Evolutionary conservation across 768 basidiomycete species (phyloP), one percentile per base, ranked within the genome.

Genomic region (Mycena filopes): DNA sequence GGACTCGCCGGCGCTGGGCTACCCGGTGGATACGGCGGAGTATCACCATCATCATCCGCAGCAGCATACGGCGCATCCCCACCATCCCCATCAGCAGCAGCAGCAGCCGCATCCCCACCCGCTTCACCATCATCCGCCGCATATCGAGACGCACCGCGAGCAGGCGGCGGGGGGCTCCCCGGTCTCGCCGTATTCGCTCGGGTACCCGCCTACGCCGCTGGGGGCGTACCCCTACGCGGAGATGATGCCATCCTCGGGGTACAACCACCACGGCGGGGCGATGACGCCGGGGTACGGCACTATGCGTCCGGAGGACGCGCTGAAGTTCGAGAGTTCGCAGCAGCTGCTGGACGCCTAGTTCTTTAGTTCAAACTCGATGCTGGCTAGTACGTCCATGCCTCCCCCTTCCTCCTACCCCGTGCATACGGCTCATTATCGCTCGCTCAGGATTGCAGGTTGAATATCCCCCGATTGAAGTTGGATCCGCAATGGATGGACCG

Each of bases 151-250:
- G 46, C 45, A 58, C 23, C 55, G 26, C 38, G 51, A 54, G 51
- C 51, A 40, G 36, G 6, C 42, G 53, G 46, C 40, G 54, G 41
- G 10, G 45, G 20, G 15, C 48, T 59, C 50, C 47, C 60, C 60
- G 45, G 55, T 18, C 7, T 60, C 59, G 48, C 60, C 56, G 50
- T 66, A 69, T 51, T 65, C 68, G 56, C 60, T 60, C 64, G 64
- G n/a, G 48, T 69, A 69, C 64, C 64, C 48, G 64, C 60, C 23
- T 51, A 60, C 60, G 26, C 55, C 63, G 55, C 64, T 47, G 63
- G 63, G 21, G 29, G 60, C n/a, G 28, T 69, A 65, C 64, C 63
- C 25, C 41, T 60, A 55, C 65, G 58, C 16, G 64, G 58, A 42
- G 65, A 66, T 48, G 67, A 59, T 60, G 59, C 47, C 36, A 1